phyloP scores from a whole-genome alignment of 176 grass and related monocot genomes.

The Microstegium vimineum region DNA sequence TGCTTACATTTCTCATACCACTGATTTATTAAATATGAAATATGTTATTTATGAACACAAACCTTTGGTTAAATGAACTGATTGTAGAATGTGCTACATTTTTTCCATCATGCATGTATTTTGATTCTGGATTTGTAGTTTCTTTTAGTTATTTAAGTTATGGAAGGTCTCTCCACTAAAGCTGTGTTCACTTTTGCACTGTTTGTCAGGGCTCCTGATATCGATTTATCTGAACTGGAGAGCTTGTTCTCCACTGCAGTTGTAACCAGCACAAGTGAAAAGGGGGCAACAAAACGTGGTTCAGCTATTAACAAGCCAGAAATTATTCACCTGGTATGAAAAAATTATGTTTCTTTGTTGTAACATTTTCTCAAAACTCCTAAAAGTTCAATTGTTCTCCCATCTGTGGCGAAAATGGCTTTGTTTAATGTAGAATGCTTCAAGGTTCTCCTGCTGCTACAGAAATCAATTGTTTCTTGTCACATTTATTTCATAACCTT shows the following conservation, averaged over 20 bases:
- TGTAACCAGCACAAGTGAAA: conserved; percentile 55
- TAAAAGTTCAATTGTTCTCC: conserved; percentile 3
- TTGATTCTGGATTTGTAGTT: background rate
- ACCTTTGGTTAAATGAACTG: conserved; percentile 14
- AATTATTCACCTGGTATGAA: conserved; percentile 84
- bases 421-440: background rate
- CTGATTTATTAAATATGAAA: conserved; percentile 12
- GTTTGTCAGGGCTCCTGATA: conserved; percentile 40
- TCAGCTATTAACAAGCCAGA: conserved; percentile 79
- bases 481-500: conserved; percentile 11
- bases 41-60: conserved; percentile 14
- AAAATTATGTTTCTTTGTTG: conserved; percentile 8
- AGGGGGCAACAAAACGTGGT: conserved; percentile 56
- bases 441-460: conserved; percentile 9
- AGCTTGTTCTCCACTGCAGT: conserved; percentile 35
- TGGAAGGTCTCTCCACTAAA: background rate
- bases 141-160: conserved; percentile 1
- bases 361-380: background rate
- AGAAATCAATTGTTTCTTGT: background rate
- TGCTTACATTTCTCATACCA: conserved; percentile 7
- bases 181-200: conserved; percentile 23
- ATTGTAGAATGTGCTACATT: background rate
- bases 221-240: conserved; percentile 12
- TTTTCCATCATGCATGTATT: conserved; percentile 9
- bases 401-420: background rate